These are phyloP conservation scores for Furcasterigmium sp. DNA, from an alignment of 2,329 filamentous ascomycete species.

Conservation along the genomic window DNA sequence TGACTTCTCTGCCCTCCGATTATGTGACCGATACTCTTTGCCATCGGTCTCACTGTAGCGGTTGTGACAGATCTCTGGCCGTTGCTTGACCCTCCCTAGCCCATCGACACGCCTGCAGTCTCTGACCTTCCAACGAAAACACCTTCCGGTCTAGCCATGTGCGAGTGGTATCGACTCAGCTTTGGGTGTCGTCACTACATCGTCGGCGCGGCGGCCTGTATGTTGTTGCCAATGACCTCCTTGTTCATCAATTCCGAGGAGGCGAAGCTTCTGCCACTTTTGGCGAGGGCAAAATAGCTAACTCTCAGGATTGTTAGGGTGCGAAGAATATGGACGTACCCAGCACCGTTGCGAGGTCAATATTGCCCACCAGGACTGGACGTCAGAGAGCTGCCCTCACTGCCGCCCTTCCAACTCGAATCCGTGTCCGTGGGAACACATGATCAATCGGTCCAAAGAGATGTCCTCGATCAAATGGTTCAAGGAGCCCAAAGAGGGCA, in stretches of 20 bases:
- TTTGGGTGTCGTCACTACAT: constrained; percentile 13
- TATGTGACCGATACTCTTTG: too few relatives aligned
- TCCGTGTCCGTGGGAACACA: constrained; percentile 9
- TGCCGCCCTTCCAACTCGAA: constrained; percentile 4
- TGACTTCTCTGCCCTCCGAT: too few relatives aligned
- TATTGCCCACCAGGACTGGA: constrained; percentile 10
- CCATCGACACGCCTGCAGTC: too few relatives aligned
- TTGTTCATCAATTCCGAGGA: too few relatives aligned
- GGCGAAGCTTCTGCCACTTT: too few relatives aligned
- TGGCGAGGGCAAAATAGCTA: too few relatives aligned
- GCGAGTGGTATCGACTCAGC: constrained; percentile 13
- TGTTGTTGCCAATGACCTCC: too few relatives aligned
- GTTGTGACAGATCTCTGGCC: too few relatives aligned
- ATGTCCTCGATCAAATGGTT: background rate
- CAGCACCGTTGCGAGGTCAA: constrained; percentile 11
- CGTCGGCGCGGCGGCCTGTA: constrained; percentile 11
- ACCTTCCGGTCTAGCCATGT: constrained; percentile 10
- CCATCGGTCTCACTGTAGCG: too few relatives aligned
- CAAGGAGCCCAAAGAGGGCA: background rate
- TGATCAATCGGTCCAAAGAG: constrained; percentile 6
- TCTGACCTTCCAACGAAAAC: too few relatives aligned
- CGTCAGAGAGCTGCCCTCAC: constrained; percentile 7
- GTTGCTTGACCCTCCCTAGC: too few relatives aligned
- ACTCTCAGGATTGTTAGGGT: too few relatives aligned
- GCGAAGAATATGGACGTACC: constrained; percentile 11